Percentiles rank a stretch among this genome's conserved stretches.
Evolutionary conservation across 192 early-diverging fungal genomes (phyloP).

Genomic region (Umbelopsis sp.): DNA sequence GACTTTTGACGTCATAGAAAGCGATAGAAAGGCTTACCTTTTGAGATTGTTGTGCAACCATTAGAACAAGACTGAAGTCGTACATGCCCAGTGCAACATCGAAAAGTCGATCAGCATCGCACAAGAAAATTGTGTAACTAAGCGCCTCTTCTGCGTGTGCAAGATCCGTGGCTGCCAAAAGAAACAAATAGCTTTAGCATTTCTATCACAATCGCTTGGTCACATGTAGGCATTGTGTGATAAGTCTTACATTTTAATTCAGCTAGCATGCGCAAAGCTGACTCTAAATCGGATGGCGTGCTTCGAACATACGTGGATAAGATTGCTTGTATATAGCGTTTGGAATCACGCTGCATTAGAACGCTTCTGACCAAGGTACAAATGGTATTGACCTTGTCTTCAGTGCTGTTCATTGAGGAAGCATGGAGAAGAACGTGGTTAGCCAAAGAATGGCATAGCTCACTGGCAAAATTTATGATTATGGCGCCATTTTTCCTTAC

Average conservation of each 20-base stretch:
- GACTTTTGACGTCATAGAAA: background rate
- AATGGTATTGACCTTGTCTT: constrained; percentile 74
- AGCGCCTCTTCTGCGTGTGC: constrained; percentile 81
- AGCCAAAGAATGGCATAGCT: background rate
- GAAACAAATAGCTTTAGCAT: background rate
- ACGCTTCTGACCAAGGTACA: constrained; percentile 70
- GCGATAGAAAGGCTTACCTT: constrained; percentile 50
- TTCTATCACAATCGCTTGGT: background rate
- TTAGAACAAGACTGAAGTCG: constrained; percentile 87
- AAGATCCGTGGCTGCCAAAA: constrained; percentile 42
- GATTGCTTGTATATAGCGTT: constrained; percentile 74
- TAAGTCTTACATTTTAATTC: constrained; percentile 51
- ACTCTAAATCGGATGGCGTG: constrained; percentile 79
- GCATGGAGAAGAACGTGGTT: background rate
- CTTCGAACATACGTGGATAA: constrained; percentile 86
- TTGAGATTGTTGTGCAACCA: constrained; percentile 97
- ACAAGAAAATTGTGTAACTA: constrained; percentile 91
- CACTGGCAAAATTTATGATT: background rate
- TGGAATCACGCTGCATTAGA: constrained; percentile 55
- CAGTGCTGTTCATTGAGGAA: constrained; percentile 5
- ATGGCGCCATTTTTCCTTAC: background rate
- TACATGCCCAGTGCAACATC: constrained; percentile 94
- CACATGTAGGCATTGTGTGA: background rate
- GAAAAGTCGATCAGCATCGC: constrained; percentile 86
- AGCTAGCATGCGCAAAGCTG: constrained; percentile 72